Evolutionary conservation across 495 filamentous ascomycete species (phyloP).

Genomic region (Tuber brumale): DNA sequence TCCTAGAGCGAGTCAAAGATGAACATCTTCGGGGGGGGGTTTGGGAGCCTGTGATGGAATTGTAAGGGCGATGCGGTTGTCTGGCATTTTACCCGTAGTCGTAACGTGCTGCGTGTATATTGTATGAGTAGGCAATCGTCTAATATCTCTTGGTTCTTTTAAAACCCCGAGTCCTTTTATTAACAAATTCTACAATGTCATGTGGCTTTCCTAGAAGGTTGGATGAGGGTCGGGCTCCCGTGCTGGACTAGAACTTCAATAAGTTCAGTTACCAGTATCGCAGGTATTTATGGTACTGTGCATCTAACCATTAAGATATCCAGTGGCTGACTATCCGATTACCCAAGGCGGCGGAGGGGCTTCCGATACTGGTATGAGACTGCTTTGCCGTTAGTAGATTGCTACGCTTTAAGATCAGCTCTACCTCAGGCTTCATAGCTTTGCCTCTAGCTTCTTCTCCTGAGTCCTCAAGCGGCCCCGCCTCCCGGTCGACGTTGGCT

Average conservation of each 20-base stretch:
- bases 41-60: neutral
- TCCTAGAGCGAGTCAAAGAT: neutral
- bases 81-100: too few relatives aligned
- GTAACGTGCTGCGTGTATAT: too few relatives aligned
- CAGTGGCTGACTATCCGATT: neutral
- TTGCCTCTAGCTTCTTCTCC: neutral
- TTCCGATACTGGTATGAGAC: neutral
- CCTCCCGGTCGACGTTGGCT: neutral
- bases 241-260: neutral
- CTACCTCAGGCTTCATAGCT: neutral
- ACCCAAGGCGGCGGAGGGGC: neutral
- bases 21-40: too few relatives aligned
- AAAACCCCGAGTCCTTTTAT: neutral
- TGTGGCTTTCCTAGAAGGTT: neutral
- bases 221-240: neutral
- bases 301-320: neutral
- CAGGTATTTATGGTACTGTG: neutral
- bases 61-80: too few relatives aligned
- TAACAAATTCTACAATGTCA: neutral
- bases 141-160: neutral
- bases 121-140: neutral
- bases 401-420: neutral
- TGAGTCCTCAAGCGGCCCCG: neutral
- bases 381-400: neutral
- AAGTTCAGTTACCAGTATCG: neutral